A percentile compares a stretch with the other conserved stretches of the same genome.
Conservation (phyloP, 2,329 filamentous ascomycete species). For the Rhytidhysteron rufulum region DNA sequence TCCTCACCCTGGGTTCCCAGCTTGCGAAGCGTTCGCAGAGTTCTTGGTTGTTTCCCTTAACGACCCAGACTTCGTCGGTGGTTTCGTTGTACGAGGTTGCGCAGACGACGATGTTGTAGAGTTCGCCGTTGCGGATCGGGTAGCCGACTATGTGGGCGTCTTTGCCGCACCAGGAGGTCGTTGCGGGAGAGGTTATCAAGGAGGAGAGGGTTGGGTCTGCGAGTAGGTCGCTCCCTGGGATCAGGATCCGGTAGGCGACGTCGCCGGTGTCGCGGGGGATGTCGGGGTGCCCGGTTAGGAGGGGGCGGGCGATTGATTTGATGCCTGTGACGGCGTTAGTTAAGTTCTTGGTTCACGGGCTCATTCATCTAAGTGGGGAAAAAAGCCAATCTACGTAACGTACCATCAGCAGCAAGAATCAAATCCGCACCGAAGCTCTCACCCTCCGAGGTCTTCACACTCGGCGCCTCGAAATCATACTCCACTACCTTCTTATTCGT, state of each 20-base stretch:
- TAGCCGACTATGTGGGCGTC: slow-evolving; percentile 54
- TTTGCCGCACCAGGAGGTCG: neutral
- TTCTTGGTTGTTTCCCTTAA: slow-evolving; percentile 52
- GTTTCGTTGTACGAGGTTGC: slow-evolving; percentile 56
- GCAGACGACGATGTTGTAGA: slow-evolving; percentile 61
- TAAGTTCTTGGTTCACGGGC: too few species aligned
- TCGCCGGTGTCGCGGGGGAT: neutral
- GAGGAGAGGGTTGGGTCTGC: neutral
- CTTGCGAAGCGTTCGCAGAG: slow-evolving; percentile 53
- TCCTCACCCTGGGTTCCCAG: slow-evolving; percentile 59
- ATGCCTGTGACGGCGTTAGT: neutral
- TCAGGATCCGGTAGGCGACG: neutral
- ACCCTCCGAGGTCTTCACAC: neutral
- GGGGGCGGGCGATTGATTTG: neutral
- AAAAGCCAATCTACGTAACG: neutral
- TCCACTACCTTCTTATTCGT: neutral
- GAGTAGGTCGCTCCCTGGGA: neutral
- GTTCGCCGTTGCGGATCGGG: slow-evolving; percentile 50
- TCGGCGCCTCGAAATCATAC: neutral
- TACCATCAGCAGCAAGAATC: neutral
- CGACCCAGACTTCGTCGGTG: slow-evolving; percentile 46
- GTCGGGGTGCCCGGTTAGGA: neutral
- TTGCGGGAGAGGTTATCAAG: neutral
- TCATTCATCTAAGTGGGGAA: neutral
- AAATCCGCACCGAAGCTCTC: neutral